phyloP scores from a whole-genome alignment of 1,284 basidiomycete genomes.

The Cryptococcus maquisensis region DNA sequence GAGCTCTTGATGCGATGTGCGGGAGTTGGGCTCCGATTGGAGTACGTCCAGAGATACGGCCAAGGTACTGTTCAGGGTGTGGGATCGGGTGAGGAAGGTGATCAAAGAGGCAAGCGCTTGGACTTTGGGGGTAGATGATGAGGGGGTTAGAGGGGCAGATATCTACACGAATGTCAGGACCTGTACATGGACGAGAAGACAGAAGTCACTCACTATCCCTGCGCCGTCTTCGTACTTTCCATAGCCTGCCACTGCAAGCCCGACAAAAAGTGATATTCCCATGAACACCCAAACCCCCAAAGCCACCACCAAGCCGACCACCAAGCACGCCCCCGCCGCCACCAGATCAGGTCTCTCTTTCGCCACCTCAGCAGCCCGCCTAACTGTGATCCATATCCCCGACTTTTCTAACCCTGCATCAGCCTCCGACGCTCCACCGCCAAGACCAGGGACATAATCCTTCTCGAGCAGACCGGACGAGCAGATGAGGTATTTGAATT shows the following conservation, averaged over 20 bases:
- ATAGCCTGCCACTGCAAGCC: not conserved
- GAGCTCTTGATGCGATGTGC: constrained; percentile 24
- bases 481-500: constrained; percentile 43
- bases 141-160: not conserved
- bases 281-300: constrained; percentile 2
- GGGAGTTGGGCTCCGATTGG: constrained; percentile 6
- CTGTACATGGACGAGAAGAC: not conserved
- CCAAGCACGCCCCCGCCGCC: constrained; percentile 12
- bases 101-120: constrained; percentile 10
- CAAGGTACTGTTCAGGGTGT: constrained; percentile 15
- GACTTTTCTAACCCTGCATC: not conserved
- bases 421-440: constrained; percentile 4
- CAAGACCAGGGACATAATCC: constrained; percentile 26
- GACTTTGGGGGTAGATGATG: not conserved
- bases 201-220: not conserved
- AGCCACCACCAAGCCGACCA: constrained; percentile 9
- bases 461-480: constrained; percentile 40
- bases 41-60: constrained; percentile 24
- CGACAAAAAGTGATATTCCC: not conserved
- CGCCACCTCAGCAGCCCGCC: not conserved
- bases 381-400: not conserved
- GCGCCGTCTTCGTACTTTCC: not conserved
- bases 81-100: constrained; percentile 21
- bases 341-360: constrained; percentile 22
- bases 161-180: not conserved